Conservation (phyloP, 73 alveolate genomes). For the Diophrys sp. region DNA sequence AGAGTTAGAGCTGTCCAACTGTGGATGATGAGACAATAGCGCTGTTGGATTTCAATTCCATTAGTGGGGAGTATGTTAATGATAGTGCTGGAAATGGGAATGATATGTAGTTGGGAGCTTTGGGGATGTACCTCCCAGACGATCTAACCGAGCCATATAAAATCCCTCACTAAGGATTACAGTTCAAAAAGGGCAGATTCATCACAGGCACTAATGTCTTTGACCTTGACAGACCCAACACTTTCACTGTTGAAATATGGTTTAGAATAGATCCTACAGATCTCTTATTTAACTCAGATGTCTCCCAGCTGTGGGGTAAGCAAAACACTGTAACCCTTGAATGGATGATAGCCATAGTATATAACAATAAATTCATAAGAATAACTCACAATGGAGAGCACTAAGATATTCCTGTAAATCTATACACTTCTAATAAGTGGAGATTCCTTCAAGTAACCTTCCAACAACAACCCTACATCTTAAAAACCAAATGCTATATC, state of each 20-base stretch:
- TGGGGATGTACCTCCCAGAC: background rate
- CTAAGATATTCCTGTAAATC: background rate
- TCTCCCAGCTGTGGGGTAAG: background rate
- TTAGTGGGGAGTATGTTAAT: background rate
- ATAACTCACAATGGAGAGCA: background rate
- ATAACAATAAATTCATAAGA: background rate
- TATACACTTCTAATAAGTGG: background rate
- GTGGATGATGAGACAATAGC: background rate
- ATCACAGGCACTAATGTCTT: background rate
- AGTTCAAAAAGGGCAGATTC: background rate
- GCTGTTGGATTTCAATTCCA: background rate
- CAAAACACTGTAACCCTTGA: background rate
- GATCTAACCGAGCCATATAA: background rate
- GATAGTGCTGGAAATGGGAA: background rate
- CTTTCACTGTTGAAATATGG: background rate
- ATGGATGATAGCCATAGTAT: background rate
- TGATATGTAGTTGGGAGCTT: background rate
- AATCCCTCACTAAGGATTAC: background rate
- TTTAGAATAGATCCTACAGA: background rate
- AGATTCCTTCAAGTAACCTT: background rate
- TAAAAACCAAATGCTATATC: background rate
- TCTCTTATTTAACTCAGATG: background rate
- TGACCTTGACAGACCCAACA: background rate
- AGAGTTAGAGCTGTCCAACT: background rate
- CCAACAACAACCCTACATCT: background rate